A percentile compares a stretch with the other conserved stretches of the same genome.
These are phyloP conservation scores for Colletotrichum sp. DNA, from an alignment of 2,329 filamentous ascomycete species.

Conservation along the genomic window DNA sequence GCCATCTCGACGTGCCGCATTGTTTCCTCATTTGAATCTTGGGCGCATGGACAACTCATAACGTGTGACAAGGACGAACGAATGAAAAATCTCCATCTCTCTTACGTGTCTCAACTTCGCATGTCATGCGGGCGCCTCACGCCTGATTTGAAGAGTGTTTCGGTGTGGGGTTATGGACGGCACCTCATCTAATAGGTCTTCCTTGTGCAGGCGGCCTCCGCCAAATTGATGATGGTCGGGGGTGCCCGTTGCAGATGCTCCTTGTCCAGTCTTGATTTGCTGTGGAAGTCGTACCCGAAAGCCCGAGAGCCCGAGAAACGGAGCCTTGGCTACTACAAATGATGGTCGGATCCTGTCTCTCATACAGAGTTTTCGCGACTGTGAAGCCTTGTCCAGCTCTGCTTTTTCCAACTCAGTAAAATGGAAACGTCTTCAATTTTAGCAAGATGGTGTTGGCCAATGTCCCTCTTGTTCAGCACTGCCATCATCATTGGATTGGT, in stretches of 20 bases:
- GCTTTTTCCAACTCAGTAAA: neutral
- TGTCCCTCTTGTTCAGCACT: neutral
- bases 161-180: neutral
- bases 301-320: neutral
- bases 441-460: neutral
- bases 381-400: neutral
- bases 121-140: neutral
- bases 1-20: neutral
- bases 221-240: neutral
- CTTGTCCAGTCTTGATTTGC: neutral
- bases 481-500: neutral
- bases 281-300: neutral
- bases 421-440: neutral
- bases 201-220: neutral
- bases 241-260: fast-evolving
- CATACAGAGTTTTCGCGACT: neutral
- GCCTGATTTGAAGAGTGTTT: neutral
- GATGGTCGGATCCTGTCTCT: neutral
- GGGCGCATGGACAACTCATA: neutral
- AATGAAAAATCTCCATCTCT: neutral
- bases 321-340: neutral
- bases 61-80: neutral
- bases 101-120: neutral
- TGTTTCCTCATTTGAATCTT: neutral
- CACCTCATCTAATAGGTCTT: neutral